A percentile compares a stretch with the other conserved stretches of the same genome.
Conservation (phyloP, 148 eudicot species). For the Heliosperma pusillum region DNA sequence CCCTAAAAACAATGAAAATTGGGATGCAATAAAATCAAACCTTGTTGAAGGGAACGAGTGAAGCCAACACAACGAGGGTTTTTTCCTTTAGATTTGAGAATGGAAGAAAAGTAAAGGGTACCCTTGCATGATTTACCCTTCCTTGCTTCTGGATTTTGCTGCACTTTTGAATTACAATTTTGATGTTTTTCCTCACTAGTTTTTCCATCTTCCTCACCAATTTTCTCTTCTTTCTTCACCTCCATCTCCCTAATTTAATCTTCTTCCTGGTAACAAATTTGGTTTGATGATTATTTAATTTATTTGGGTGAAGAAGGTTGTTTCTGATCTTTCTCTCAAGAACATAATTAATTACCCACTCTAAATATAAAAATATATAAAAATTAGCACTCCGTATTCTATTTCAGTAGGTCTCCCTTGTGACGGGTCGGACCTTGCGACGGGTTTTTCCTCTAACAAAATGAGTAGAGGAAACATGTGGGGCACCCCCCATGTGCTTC, state of each 20-base stretch:
- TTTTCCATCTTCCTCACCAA: background rate
- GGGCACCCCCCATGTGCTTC: no score
- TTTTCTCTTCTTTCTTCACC: slow-evolving; percentile 10
- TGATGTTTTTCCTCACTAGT: background rate
- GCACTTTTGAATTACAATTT: background rate
- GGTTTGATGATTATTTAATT: background rate
- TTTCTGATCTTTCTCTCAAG: slow-evolving; percentile 4
- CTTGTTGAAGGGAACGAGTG: slow-evolving; percentile 65
- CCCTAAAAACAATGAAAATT: background rate
- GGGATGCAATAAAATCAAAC: slow-evolving; percentile 21
- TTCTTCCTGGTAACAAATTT: background rate
- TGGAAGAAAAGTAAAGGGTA: slow-evolving; percentile 65
- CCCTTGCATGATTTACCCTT: slow-evolving; percentile 79
- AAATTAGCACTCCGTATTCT: no score
- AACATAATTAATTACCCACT: background rate
- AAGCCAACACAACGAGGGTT: slow-evolving; percentile 83
- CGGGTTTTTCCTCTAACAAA: no score
- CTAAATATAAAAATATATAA: no score
- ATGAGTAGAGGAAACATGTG: no score
- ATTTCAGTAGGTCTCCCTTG: no score
- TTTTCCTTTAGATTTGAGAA: slow-evolving; percentile 56
- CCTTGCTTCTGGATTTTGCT: slow-evolving; percentile 12
- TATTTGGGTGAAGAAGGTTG: background rate
- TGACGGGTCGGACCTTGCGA: no score
- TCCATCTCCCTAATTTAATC: slow-evolving; percentile 15